Evolutionary conservation across 257 asterid species (phyloP), one percentile per base, ranked within the genome.

Genomic region (Euphrasia confusa): DNA sequence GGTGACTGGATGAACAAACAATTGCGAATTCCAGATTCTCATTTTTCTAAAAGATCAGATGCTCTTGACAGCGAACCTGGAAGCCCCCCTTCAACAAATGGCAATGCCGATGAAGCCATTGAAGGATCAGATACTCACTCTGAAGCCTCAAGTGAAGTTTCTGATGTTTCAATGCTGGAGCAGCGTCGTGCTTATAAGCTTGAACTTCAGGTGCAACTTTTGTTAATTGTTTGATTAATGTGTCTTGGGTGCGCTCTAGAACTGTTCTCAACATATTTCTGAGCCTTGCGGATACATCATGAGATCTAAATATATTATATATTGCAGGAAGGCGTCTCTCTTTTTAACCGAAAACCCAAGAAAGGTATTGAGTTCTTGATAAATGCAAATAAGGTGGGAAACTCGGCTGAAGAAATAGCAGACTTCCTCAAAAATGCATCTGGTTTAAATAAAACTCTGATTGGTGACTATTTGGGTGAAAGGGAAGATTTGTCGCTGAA

Each of bases 1-100:
- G 97, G 99, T 65, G 91, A 85, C 66, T 93, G 99, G 99, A 93
- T 89, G 97, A 85, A 93, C 83, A 93, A 82, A 61, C 99, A 89
- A 75, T 60, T 89, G 75, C 84, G 88, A 56, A 84, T 93, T 82
- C 96, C 96, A 65, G 99, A 85, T 82, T 74, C 80, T 73, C 86
- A 75, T 71, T 75, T 90, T 42, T 61, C 80, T 9, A 89, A 77
- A 84, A 89, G 80, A 71, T 66, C 68, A 17, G 96, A 89, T 65
- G 65, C 79, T 67, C 60, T 80, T 33, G 97, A 93, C 67, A 82
- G 65, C 64, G 97, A 93, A 61, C 58, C 87, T 62, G 94, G 86
- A 72, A 83, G 77, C 45, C 82, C 81, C 61, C 73, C 83, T 21
- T 30, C 72, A 66, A 66, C 27, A 27, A 93, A 87, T 82, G 97